phyloP scores from a whole-genome alignment of 495 filamentous ascomycete species.

The Oidiodendron maius region DNA sequence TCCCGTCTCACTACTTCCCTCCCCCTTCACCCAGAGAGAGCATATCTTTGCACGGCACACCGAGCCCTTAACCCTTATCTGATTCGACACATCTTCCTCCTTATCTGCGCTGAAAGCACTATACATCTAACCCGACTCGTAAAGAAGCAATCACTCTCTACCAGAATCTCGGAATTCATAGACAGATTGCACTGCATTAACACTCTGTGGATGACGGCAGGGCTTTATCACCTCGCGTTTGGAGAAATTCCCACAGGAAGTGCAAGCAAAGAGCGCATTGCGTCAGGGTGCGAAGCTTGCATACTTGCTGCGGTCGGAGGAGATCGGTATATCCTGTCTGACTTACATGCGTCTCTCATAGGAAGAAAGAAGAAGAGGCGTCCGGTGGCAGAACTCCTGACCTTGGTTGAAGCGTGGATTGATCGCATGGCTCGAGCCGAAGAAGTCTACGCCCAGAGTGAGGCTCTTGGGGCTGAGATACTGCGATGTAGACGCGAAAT shows the following conservation, averaged over 20 bases:
- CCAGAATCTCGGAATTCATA: constrained; percentile 23
- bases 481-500: constrained; percentile 4
- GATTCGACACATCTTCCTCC: constrained; percentile 29
- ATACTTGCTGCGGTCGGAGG: constrained; percentile 37
- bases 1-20: constrained; percentile 2
- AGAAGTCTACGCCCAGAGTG: background rate
- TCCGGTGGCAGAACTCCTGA: constrained; percentile 23
- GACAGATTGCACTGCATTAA: constrained; percentile 27
- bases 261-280: constrained; percentile 19
- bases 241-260: constrained; percentile 1
- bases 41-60: constrained; percentile 30
- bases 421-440: constrained; percentile 4
- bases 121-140: constrained; percentile 22
- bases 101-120: constrained; percentile 30
- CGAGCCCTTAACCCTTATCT: constrained; percentile 27
- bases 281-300: constrained; percentile 38
- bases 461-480: constrained; percentile 8
- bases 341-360: constrained; percentile 30
- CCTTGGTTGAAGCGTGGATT: constrained; percentile 38
- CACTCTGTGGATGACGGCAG: constrained; percentile 28
- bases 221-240: constrained; percentile 21
- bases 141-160: constrained; percentile 13
- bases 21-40: constrained; percentile 1
- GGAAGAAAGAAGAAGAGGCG: constrained; percentile 24
- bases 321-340: constrained; percentile 26